Evolutionary conservation across 495 filamentous ascomycete species (phyloP), one percentile per base, ranked within the genome.

Genomic region (Tuber magnatum): DNA sequence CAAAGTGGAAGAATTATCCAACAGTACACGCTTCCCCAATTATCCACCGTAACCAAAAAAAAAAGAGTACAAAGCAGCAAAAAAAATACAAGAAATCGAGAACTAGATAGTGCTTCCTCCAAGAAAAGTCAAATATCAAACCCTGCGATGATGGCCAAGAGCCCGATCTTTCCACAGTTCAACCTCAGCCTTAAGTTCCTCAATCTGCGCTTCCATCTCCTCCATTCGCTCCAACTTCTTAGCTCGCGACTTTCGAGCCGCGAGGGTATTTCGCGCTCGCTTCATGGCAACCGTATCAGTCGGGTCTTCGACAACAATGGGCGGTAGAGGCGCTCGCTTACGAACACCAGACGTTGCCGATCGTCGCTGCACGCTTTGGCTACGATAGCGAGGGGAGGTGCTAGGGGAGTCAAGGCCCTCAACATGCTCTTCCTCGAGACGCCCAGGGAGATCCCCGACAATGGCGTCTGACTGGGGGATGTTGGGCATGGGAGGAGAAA

Each of bases 261-360:
- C 95, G 84, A 94, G 87, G 22, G 95, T 99, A 84, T 99, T 99
- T 74, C 94, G 91, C 46, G 94, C 94, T 77, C 95, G 93, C 88
- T 97, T 98, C 86, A 93, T 88, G 16, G 92, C 93, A 22, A 92
- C 83, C 1, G 85, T 84, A 80, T 94, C 92, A 44, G 82, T 83
- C 0, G 91, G 91, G 81, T 97, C 94, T 44, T 91, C 89, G 28
- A 92, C 87, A 40, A 87, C 85, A 83, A 98, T 92, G 12, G 92
- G 91, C 72, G 92, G 91, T 39, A 97, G 87, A 61, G 92, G 90
- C 86, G 93, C 93, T 81, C 92, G 88, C 74, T 90, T 88, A 72
- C 92, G 90, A 69, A 94, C 90, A 74, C 93, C 93, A 78, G 91
- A 85, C 22, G 91, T 86, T 73, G 88, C 87, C 35, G 92, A 92